These are phyloP conservation scores for Colletotrichum plurivorum DNA, from an alignment of 2,329 filamentous ascomycete genomes.

Conservation along the genomic window DNA sequence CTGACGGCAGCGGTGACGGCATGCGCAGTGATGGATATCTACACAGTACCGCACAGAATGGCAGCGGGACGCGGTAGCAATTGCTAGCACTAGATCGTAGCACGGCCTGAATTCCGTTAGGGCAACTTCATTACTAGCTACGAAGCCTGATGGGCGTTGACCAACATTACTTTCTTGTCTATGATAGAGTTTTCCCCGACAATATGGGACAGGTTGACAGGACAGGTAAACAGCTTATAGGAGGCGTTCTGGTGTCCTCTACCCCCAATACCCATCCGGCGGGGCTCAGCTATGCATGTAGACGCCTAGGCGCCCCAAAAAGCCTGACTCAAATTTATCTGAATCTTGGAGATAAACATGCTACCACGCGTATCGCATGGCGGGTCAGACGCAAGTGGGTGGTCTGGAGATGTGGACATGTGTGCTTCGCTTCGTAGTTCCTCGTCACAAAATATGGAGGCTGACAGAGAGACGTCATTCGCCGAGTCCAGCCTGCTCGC, in stretches of 20 bases:
- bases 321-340: no score
- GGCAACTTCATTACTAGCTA: conserved; percentile 11
- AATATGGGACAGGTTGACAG: no score
- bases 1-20: conserved; percentile 30
- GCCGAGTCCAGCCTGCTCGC: conserved; percentile 19
- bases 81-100: conserved; percentile 7
- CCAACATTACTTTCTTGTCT: no score
- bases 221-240: no score
- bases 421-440: neutral
- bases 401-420: conserved; percentile 30
- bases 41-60: conserved; percentile 27
- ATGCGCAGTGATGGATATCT: conserved; percentile 19
- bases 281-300: no score
- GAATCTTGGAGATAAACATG: conserved; percentile 3
- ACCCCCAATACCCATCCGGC: no score
- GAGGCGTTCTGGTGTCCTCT: no score
- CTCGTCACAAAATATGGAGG: conserved; percentile 21
- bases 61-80: conserved; percentile 17
- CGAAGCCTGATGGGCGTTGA: conserved; percentile 20
- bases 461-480: conserved; percentile 20
- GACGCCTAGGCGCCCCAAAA: no score
- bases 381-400: conserved; percentile 32
- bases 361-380: conserved; percentile 8
- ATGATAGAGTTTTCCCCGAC: no score
- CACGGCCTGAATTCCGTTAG: conserved; percentile 7